A percentile compares a stretch with the other conserved stretches of the same genome.
Conservation (phyloP, 2,329 filamentous ascomycete genomes). For the Penicillium concentricum region DNA sequence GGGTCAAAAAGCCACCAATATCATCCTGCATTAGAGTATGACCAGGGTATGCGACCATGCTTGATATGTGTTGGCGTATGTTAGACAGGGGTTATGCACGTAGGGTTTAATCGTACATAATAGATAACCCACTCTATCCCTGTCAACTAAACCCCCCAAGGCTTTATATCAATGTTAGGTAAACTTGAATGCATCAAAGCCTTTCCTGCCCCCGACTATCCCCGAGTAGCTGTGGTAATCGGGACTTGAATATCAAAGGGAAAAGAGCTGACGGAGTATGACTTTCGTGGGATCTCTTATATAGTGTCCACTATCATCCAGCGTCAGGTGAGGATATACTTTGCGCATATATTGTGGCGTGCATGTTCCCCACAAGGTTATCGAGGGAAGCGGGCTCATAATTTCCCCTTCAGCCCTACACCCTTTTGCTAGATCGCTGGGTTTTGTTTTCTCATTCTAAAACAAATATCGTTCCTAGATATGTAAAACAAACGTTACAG, state of each 20-base stretch:
- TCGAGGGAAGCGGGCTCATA: not conserved
- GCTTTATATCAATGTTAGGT: not conserved
- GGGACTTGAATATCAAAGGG: not conserved
- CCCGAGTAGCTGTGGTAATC: not conserved
- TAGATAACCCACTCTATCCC: not conserved
- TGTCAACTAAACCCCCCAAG: not conserved
- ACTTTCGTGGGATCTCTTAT: not conserved
- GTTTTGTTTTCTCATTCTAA: not conserved
- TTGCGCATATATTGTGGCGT: not conserved
- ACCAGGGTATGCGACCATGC: not conserved
- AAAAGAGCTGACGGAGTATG: not conserved
- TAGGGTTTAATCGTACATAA: not conserved
- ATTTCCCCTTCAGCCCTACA: not conserved
- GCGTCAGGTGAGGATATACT: not conserved
- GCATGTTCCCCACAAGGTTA: constrained; percentile 1
- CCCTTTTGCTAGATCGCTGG: not conserved
- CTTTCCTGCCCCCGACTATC: not conserved
- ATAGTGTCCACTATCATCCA: not conserved
- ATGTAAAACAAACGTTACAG: too few relatives aligned
- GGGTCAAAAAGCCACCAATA: not conserved
- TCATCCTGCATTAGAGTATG: not conserved
- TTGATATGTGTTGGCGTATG: not conserved
- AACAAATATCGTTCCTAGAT: not conserved
- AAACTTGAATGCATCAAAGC: not conserved
- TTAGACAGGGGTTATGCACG: not conserved